These are phyloP conservation scores for Perilla frutescens DNA, from an alignment of 257 asterid genomes.

Conservation along the genomic window DNA sequence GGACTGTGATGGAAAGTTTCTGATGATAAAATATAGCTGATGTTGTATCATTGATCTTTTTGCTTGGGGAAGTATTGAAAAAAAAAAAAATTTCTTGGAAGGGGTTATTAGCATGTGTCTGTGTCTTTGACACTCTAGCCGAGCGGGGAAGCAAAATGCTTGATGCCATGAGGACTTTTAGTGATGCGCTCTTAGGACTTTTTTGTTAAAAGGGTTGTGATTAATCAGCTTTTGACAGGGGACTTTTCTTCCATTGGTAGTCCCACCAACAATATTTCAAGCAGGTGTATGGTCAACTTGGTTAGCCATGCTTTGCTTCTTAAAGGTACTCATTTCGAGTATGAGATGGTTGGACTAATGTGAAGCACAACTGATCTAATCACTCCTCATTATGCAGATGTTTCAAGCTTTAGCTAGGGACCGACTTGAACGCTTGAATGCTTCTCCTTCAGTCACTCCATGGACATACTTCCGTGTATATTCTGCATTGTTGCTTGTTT, in stretches of 20 bases:
- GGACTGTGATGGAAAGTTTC: constrained; percentile 11
- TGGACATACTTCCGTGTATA: constrained; percentile 89
- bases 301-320: constrained; percentile 81
- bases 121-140: constrained; percentile 18
- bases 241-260: constrained; percentile 90
- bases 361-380: constrained; percentile 21
- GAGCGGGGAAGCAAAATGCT: constrained; percentile 12
- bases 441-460: constrained; percentile 93
- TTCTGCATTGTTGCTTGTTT: constrained; percentile 80
- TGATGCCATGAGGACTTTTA: constrained; percentile 14
- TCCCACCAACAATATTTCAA: constrained; percentile 76
- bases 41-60: constrained; percentile 13
- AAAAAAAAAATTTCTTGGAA: not conserved
- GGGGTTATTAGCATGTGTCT: not conserved
- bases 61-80: not conserved
- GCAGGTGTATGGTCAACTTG: constrained; percentile 87
- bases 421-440: constrained; percentile 91
- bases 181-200: constrained; percentile 3
- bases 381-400: constrained; percentile 65
- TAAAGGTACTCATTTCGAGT: constrained; percentile 63
- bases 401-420: constrained; percentile 97
- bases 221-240: constrained; percentile 64
- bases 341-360: constrained; percentile 22
- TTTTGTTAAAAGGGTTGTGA: constrained; percentile 37
- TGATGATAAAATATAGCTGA: constrained; percentile 13